Evolutionary conservation across 345 rosid species (phyloP).

Genomic region (Cochlearia excelsa): DNA sequence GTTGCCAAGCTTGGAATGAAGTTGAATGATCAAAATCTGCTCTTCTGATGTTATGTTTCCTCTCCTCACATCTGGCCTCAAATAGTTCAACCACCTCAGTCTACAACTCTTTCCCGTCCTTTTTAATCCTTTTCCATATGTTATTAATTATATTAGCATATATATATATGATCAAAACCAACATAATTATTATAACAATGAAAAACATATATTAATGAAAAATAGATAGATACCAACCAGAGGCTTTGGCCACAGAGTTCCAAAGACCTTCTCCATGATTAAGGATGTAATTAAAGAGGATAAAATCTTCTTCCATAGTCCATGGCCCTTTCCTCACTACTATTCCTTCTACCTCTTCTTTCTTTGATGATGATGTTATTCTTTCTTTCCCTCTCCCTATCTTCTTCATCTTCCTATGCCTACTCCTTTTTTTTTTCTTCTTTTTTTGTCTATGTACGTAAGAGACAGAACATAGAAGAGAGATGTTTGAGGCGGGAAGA

Average conservation of each 20-base stretch:
- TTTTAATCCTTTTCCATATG: conserved; percentile 38
- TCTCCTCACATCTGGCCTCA: conserved; percentile 38
- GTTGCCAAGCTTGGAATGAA: conserved; percentile 40
- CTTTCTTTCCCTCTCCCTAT: conserved; percentile 24
- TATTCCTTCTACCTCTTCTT: conserved; percentile 52
- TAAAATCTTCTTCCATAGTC: conserved; percentile 67
- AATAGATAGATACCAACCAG: conserved; percentile 35
- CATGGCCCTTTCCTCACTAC: conserved; percentile 73
- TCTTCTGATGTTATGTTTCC: conserved; percentile 38
- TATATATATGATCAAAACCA: no score
- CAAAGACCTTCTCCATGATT: conserved; percentile 72
- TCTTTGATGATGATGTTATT: conserved; percentile 10
- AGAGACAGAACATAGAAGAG: neutral
- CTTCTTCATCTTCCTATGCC: conserved; percentile 30
- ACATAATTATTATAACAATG: no score
- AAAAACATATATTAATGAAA: neutral
- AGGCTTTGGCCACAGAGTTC: conserved; percentile 61
- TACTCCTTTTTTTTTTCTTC: neutral
- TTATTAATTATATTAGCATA: no score
- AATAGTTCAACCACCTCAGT: conserved; percentile 38
- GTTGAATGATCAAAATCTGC: conserved; percentile 30
- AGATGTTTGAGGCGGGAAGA: conserved; percentile 30
- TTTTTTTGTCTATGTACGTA: neutral
- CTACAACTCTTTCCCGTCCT: conserved; percentile 96
- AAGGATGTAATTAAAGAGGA: conserved; percentile 56